These are phyloP conservation scores for Cymbopogon flexuosus DNA, from an alignment of 202 grass and related monocot genomes.

Conservation along the genomic window DNA sequence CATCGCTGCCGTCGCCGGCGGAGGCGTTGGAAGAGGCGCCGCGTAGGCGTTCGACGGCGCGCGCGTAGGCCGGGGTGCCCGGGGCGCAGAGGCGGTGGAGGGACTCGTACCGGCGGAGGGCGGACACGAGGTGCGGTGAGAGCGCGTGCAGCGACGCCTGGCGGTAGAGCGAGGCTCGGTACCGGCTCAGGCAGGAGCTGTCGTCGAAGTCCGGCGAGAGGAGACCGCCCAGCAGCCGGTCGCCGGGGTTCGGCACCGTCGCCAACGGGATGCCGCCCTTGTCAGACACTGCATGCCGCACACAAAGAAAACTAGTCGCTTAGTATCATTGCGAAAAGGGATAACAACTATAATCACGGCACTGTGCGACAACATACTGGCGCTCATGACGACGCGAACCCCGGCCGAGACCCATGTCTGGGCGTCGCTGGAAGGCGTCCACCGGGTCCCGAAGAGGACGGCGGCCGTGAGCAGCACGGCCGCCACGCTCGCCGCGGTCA, in stretches of 20 bases:
- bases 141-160: conserved; percentile 39
- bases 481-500: not conserved
- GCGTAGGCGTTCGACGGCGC: conserved; percentile 18
- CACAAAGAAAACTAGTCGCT: not conserved
- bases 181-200: conserved; percentile 57
- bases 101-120: conserved; percentile 53
- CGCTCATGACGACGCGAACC: not conserved
- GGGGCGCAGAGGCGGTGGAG: conserved; percentile 53
- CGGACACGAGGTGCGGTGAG: conserved; percentile 40
- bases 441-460: conserved; percentile 24
- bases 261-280: not conserved
- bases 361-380: not conserved
- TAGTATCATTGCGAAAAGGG: not conserved
- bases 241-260: not conserved
- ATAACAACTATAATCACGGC: not conserved
- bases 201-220: conserved; percentile 47
- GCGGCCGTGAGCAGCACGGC: not conserved
- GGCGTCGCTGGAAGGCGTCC: not conserved
- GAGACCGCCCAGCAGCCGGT: conserved; percentile 47
- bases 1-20: not conserved
- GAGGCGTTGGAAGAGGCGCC: conserved; percentile 6
- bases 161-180: conserved; percentile 43
- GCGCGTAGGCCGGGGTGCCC: conserved; percentile 36
- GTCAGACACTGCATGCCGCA: not conserved
- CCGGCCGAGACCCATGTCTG: conserved; percentile 4